phyloP scores from a whole-genome alignment of 805 yeast species.

The Teunomyces aglyptinius region DNA sequence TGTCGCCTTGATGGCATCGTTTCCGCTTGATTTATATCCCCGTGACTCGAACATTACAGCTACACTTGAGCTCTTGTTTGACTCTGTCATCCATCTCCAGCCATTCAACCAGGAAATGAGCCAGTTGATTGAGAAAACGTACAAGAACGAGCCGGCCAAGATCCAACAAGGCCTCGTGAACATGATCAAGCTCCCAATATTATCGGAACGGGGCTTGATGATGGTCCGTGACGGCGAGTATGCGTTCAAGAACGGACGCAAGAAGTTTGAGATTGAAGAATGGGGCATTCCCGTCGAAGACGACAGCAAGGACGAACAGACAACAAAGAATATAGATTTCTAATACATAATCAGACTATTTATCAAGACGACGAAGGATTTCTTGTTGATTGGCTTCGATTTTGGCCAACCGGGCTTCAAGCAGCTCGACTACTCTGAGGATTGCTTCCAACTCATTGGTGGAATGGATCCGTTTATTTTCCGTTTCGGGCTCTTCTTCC shows the following conservation, averaged over 20 bases:
- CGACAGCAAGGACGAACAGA: conserved; percentile 43
- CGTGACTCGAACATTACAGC: conserved; percentile 47
- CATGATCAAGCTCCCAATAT: conserved; percentile 65
- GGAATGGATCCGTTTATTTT: background rate
- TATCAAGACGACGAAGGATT: background rate
- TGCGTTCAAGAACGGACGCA: conserved; percentile 82
- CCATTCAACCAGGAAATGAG: conserved; percentile 79
- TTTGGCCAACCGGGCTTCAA: conserved; percentile 1
- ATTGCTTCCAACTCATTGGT: background rate
- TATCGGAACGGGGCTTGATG: conserved; percentile 81
- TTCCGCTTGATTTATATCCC: conserved; percentile 67
- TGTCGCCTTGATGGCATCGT: conserved; percentile 51
- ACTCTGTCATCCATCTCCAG: conserved; percentile 68
- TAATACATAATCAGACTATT: conserved; percentile 11
- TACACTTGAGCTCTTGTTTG: conserved; percentile 56
- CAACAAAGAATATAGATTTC: conserved; percentile 37
- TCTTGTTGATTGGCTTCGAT: conserved; percentile 3
- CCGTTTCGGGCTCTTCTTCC: background rate
- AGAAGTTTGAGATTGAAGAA: conserved; percentile 80
- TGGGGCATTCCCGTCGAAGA: conserved; percentile 99
- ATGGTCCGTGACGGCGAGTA: conserved; percentile 68
- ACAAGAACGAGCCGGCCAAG: conserved; percentile 68
- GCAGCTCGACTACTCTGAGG: background rate
- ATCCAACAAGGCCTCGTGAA: conserved; percentile 86
- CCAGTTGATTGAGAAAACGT: conserved; percentile 63